Conservation (phyloP, 441 rosid species). For the Pelargonium australe region DNA sequence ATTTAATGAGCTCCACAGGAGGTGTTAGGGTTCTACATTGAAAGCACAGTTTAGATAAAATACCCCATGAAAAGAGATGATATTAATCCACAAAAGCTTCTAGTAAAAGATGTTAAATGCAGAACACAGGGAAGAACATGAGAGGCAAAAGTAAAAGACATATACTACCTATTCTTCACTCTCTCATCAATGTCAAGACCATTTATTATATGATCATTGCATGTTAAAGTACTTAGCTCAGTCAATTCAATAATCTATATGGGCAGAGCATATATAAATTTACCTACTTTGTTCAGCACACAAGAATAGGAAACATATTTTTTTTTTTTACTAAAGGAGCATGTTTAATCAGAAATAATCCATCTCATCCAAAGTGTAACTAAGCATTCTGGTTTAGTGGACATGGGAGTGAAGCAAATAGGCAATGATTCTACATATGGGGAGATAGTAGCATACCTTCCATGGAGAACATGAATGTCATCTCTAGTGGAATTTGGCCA, state of each 20-base stretch:
- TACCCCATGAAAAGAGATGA: not conserved
- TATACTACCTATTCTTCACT: too few species aligned
- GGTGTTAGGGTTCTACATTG: conserved; percentile 66
- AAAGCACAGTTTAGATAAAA: not conserved
- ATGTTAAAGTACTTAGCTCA: too few species aligned
- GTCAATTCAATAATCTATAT: too few species aligned
- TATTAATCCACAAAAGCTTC: not conserved
- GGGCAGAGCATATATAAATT: too few species aligned
- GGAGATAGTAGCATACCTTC: conserved; percentile 46
- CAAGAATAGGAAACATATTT: too few species aligned
- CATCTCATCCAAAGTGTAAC: not conserved
- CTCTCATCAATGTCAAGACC: too few species aligned
- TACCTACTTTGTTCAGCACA: too few species aligned
- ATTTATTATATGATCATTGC: too few species aligned
- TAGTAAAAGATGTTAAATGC: not conserved
- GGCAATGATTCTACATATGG: not conserved
- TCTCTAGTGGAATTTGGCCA: conserved; percentile 84
- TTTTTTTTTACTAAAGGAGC: too few species aligned
- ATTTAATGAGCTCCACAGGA: conserved; percentile 72
- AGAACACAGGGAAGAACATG: too few species aligned
- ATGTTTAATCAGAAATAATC: too few species aligned
- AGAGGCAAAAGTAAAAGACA: too few species aligned
- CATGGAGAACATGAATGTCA: conserved; percentile 72
- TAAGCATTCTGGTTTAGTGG: not conserved
- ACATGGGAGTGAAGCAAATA: not conserved